Conservation (phyloP, 1,284 basidiomycete genomes). For the Pholiota adiposa region DNA sequence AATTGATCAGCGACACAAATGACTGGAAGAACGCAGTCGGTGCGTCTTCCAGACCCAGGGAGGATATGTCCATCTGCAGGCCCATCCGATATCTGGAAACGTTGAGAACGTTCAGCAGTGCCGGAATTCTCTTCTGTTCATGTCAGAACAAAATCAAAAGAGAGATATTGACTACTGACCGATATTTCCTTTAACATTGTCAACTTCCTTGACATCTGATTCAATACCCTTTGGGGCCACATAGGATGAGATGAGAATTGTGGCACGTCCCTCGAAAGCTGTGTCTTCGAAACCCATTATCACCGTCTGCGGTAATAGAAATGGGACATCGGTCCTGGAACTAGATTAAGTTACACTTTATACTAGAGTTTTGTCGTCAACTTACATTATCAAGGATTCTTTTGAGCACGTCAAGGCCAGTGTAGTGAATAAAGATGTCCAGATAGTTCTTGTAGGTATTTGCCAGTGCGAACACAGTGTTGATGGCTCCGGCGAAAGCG, state of each 20-base stretch:
- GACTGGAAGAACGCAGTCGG: not conserved
- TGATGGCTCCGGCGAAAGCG: not conserved
- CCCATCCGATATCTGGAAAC: too few relatives aligned
- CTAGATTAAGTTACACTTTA: too few relatives aligned
- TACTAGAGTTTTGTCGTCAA: not conserved
- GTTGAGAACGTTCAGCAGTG: too few relatives aligned
- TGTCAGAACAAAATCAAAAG: too few relatives aligned
- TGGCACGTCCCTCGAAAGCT: not conserved
- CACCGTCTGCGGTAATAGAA: not conserved
- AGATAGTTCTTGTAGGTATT: not conserved
- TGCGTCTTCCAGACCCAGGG: not conserved
- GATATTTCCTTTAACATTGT: too few relatives aligned
- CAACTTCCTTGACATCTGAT: not conserved
- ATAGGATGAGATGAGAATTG: not conserved
- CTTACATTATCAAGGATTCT: not conserved
- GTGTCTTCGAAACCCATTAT: not conserved
- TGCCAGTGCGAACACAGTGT: not conserved
- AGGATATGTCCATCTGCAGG: not conserved
- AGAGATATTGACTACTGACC: not conserved
- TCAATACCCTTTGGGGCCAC: too few relatives aligned
- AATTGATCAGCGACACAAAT: not conserved
- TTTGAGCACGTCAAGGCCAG: not conserved
- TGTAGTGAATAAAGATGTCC: not conserved
- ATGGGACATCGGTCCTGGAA: not conserved
- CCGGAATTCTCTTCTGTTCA: too few relatives aligned